A percentile compares a stretch with the other conserved stretches of the same genome.
Evolutionary conservation across 306 rosid genomes (phyloP).

Genomic region (Adenanthera pavonina): DNA sequence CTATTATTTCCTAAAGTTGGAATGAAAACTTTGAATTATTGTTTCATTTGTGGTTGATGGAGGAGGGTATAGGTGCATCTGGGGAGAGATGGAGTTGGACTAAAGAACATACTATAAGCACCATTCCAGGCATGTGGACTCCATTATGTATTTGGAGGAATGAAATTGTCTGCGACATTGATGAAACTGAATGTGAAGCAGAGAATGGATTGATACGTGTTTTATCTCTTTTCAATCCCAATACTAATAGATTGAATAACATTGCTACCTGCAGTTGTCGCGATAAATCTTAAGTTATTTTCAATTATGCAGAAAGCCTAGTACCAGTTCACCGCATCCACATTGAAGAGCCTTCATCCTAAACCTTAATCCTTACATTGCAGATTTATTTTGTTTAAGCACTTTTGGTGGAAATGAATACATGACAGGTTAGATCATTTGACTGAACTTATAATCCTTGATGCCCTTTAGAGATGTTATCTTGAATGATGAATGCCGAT

Average conservation of each 20-base stretch:
- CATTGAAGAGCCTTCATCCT: too few species aligned
- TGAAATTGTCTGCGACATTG: not conserved
- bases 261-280: not conserved
- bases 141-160: not conserved
- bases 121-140: not conserved
- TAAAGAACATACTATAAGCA: not conserved
- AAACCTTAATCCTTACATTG: too few species aligned
- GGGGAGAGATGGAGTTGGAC: not conserved
- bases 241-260: not conserved
- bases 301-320: not conserved
- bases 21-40: not conserved
- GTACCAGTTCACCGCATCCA: not conserved
- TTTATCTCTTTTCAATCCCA: not conserved
- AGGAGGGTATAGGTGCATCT: not conserved
- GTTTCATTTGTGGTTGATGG: not conserved
- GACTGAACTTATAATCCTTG: too few species aligned
- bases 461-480: too few species aligned
- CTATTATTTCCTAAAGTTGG: not conserved
- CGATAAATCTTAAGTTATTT: not conserved
- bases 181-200: not conserved
- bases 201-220: not conserved
- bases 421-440: too few species aligned
- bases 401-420: too few species aligned
- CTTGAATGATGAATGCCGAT: too few species aligned
- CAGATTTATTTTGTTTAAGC: not conserved